A percentile compares a stretch with the other conserved stretches of the same genome.
Evolutionary conservation across 257 asterid species (phyloP).

Genomic region (Solanum piurae): DNA sequence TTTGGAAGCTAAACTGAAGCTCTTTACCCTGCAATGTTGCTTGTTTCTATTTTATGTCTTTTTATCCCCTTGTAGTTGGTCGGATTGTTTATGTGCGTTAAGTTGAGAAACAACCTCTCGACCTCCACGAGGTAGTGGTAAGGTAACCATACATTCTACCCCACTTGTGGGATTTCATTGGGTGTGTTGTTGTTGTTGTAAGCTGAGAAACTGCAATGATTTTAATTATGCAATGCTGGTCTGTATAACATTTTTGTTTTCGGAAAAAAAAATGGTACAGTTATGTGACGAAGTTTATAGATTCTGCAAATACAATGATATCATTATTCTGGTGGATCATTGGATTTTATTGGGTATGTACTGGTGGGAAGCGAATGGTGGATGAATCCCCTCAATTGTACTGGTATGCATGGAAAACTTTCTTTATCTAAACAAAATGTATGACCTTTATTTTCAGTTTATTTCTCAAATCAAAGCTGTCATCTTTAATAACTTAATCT

Average conservation of each 20-base stretch:
- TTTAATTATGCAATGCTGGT: not conserved
- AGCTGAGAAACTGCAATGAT: not conserved
- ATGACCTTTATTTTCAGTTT: not conserved
- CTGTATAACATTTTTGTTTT: not conserved
- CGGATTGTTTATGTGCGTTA: not conserved
- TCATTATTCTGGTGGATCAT: constrained; percentile 14
- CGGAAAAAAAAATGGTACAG: not conserved
- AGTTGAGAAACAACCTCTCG: not conserved
- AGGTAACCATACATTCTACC: not conserved
- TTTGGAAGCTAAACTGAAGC: not conserved
- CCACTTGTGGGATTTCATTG: not conserved
- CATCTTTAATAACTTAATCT: not conserved
- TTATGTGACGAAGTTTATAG: not conserved
- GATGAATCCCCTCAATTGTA: constrained; percentile 5
- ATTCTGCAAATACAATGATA: constrained; percentile 3
- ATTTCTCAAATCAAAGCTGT: not conserved
- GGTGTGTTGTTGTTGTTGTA: not conserved
- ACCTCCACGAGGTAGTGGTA: not conserved
- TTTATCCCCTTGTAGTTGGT: not conserved
- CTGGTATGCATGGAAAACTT: not conserved
- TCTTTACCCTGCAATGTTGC: not conserved
- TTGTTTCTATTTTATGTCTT: not conserved
- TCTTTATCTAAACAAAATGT: not conserved
- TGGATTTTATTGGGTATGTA: constrained; percentile 12
- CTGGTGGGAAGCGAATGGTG: constrained; percentile 5